Evolutionary conservation across 2,329 filamentous ascomycete genomes (phyloP), one percentile per base, ranked within the genome.

Genomic region (Epichloe hybrida): DNA sequence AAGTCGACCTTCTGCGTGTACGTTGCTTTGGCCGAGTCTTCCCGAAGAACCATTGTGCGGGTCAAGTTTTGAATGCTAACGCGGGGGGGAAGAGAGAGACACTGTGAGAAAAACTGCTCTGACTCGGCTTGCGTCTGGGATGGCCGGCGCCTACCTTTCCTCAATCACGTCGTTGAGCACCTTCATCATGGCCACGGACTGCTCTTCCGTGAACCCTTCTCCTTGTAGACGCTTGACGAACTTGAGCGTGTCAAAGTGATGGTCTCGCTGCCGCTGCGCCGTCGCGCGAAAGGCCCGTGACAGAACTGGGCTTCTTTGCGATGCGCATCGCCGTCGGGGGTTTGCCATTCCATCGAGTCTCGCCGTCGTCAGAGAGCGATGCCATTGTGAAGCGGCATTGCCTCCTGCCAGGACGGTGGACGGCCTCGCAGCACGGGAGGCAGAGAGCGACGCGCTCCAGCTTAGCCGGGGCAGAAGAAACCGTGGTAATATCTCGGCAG

Each of bases 151-250:
- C 46, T 58, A 84, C 83, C 84, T 95, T 70, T 98, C 93, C 66
- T 97, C 88, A 57, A 98, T 96, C 9, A 97, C 91, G 66, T 97
- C 90, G 68, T 89, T 90, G 39, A 98, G 74, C 6, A 97, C 88
- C 65, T 87, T 88, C 93, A 98, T 97, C 86, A 96, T 93, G n/a
- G 93, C 91, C 27, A 88, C 89, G 2, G 90, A 84, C 69, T 98
- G 93, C 58, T 90, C 86, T 67, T 97, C 91, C 23, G 88, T 95
- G 66, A 97, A 96, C 0, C 93, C 93, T 66, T 98, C 93, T 57
- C 80, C 80, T 66, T 91, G 83, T 40, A 98, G 74, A 49, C 88
- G 78, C 69, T 95, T 88, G 39, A 98, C 90, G 64, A 98, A 95
- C 71, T 95, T 96, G 55, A 98, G 79, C 1, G 93, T 98, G 69